Evolutionary conservation across 495 filamentous ascomycete species (phyloP), one percentile per base, ranked within the genome.

Genomic region (Podospora anserina): DNA sequence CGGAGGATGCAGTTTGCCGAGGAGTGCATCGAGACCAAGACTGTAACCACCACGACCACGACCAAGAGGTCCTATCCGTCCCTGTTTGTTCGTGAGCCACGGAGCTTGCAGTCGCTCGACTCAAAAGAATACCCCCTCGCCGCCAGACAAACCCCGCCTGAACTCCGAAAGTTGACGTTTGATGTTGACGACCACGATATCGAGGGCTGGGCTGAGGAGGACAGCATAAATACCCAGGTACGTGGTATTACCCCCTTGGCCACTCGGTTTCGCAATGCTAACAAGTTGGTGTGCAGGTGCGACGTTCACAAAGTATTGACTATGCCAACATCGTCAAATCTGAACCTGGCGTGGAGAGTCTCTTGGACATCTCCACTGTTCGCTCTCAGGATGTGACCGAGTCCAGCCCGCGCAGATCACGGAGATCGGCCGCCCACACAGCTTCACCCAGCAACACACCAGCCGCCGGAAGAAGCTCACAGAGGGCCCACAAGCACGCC

Each of bases 1-100:
- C 64, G 70, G 9, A 71, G 78, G 39, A 78, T 86, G 62, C 81
- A 83, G 67, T 83, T 86, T 68, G 82, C 81, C 61, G 79, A 86
- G 20, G 84, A 87, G 70, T 86, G 84, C 67, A 81, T 87, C 69
- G 85, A 87, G 75, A 86, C 84, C n/a, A 87, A 84, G 75, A 87
- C 83, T 11, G 89, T 97, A 69, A 98, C 94, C 4, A 97, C 95
- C 0, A 98, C 94, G 0, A 98, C 94, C 0, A 97, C 92, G 1
- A 97, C 94, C 0, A 97, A 95, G 23, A 90, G 92, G 44, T 88
- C 88, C 5, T 94, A 95, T 68, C 94, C 95, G 16, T 94, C 93
- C 19, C 79, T 98, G 15, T 77, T 91, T 61, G 86, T 97, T 71
- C 88, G 87, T 67, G 88, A 91, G 58, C 91, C 94, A 28, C 87